These are phyloP conservation scores for Leishmania mexicana DNA, from an alignment of 208 protist genomes.

Conservation along the genomic window DNA sequence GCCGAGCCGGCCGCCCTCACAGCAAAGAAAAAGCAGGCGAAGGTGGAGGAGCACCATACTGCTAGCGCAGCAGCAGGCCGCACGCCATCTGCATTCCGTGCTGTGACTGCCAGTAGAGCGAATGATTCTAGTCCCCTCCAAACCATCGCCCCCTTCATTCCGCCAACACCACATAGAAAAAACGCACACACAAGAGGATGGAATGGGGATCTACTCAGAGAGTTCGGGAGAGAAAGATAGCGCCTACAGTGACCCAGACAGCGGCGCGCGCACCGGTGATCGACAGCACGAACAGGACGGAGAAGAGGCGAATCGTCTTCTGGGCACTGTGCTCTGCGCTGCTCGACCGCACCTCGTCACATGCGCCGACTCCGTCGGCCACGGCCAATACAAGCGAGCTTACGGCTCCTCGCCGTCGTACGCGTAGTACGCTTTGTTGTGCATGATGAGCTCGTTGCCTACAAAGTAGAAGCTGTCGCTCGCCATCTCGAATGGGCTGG, in stretches of 20 bases:
- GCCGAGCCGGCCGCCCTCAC: neutral
- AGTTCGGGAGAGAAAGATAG: neutral
- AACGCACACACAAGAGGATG: neutral
- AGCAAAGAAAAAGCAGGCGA: neutral
- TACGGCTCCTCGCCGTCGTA: constrained; percentile 48
- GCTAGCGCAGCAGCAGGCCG: neutral
- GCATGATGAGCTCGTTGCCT: constrained; percentile 93
- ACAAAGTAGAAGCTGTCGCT: constrained; percentile 98
- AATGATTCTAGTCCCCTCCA: neutral
- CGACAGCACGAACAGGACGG: neutral
- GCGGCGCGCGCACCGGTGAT: neutral
- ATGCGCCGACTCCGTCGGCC: neutral
- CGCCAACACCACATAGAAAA: neutral
- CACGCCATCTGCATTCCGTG: neutral
- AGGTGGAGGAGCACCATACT: neutral
- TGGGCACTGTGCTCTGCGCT: neutral
- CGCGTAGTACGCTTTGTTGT: constrained; percentile 95
- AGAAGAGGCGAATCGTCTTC: neutral
- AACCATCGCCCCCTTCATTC: neutral
- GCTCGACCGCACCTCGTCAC: neutral
- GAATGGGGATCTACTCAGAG: neutral
- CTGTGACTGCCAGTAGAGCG: neutral
- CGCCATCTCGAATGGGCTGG: constrained; percentile 87
- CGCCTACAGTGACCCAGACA: neutral
- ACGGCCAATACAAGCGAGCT: neutral